Evolutionary conservation across 345 rosid species (phyloP).

Genomic region (Ceriops decandra): DNA sequence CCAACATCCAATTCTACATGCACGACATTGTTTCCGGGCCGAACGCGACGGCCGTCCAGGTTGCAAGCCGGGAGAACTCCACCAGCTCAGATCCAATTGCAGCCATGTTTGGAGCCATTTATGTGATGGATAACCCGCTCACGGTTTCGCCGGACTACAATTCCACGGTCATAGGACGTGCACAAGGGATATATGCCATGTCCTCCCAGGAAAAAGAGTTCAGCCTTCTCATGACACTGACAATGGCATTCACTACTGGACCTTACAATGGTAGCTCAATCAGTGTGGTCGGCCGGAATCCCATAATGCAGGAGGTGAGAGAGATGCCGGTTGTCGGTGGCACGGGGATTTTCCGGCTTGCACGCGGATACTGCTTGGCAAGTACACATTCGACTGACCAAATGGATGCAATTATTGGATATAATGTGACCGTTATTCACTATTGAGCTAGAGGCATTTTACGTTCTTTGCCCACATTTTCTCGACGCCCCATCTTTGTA

Average conservation of each 20-base stretch:
- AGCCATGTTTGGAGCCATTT: conserved; percentile 26
- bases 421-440: conserved; percentile 33
- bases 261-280: conserved; percentile 34
- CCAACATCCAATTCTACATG: conserved; percentile 44
- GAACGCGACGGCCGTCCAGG: conserved; percentile 23
- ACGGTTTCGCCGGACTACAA: conserved; percentile 27
- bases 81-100: conserved; percentile 24
- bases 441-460: not conserved
- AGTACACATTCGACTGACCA: conserved; percentile 21
- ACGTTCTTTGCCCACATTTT: too few species aligned
- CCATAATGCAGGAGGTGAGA: conserved; percentile 28
- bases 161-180: conserved; percentile 34
- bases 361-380: conserved; percentile 38
- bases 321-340: conserved; percentile 43
- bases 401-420: conserved; percentile 32
- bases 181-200: conserved; percentile 38
- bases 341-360: conserved; percentile 31
- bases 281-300: conserved; percentile 39
- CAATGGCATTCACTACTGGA: conserved; percentile 23
- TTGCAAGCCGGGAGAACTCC: conserved; percentile 29
- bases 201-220: conserved; percentile 30
- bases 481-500: not conserved
- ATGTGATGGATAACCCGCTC: conserved; percentile 34
- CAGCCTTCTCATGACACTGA: conserved; percentile 37
- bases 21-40: conserved; percentile 34